A percentile compares a stretch with the other conserved stretches of the same genome.
Conservation (phyloP, 805 yeast species). For the Starmerella bombi region DNA sequence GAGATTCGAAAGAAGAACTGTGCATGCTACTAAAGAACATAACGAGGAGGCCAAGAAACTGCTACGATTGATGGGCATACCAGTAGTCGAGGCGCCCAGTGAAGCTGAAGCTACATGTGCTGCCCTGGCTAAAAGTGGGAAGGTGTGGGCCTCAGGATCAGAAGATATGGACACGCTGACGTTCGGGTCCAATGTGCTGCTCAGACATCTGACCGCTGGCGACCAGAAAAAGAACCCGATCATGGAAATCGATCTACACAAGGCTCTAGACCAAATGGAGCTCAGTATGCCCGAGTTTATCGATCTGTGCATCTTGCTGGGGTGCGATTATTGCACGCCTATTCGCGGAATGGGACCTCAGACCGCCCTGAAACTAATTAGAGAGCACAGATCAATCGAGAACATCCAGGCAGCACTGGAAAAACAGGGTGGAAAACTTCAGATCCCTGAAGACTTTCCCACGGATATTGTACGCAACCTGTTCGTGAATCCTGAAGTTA, state of each 20-base stretch:
- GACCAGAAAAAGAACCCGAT: conserved; percentile 90
- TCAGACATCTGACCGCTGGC: conserved; percentile 84
- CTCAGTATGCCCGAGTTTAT: conserved; percentile 61
- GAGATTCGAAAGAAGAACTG: conserved; percentile 74
- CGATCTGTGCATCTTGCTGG: conserved; percentile 82
- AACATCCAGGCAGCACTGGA: conserved; percentile 55
- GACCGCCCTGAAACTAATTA: conserved; percentile 77
- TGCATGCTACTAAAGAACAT: conserved; percentile 75
- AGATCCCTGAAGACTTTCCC: conserved; percentile 92
- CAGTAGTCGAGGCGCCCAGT: conserved; percentile 85
- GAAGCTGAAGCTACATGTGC: conserved; percentile 99
- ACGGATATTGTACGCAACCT: conserved; percentile 74
- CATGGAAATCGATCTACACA: conserved; percentile 58
- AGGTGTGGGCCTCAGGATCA: conserved; percentile 92
- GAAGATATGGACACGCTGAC: conserved; percentile 99
- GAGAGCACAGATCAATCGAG: conserved; percentile 72
- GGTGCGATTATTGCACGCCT: conserved; percentile 95
- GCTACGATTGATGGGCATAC: conserved; percentile 84
- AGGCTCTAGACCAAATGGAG: conserved; percentile 66
- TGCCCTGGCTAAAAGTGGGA: conserved; percentile 72
- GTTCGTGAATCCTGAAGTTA: conserved; percentile 71
- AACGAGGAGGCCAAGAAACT: conserved; percentile 85
- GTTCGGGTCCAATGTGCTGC: conserved; percentile 67
- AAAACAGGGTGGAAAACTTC: conserved; percentile 44
- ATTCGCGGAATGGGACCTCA: conserved; percentile 94